phyloP scores from a whole-genome alignment of 2,329 filamentous ascomycete genomes.

The Epichloe brachyelytri region DNA sequence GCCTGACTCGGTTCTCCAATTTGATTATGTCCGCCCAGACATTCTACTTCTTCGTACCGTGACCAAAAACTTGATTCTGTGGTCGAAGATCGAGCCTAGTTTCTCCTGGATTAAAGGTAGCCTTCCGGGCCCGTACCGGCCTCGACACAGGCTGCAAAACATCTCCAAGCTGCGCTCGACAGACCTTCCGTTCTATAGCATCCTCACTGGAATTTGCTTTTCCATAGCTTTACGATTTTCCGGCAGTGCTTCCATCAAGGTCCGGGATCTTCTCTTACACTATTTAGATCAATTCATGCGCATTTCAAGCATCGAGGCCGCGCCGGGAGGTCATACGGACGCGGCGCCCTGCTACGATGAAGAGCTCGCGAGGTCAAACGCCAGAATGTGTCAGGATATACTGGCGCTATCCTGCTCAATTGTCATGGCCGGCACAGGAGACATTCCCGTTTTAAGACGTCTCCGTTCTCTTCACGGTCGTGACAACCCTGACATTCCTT shows the following conservation, averaged over 20 bases:
- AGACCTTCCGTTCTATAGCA: constrained; percentile 87
- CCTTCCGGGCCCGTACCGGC: constrained; percentile 57
- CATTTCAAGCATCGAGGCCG: constrained; percentile 47
- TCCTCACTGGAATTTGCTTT: constrained; percentile 80
- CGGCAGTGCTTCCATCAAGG: constrained; percentile 55
- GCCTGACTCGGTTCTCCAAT: constrained; percentile 78
- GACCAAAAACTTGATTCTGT: constrained; percentile 83
- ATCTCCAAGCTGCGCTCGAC: constrained; percentile 57
- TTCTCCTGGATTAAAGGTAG: constrained; percentile 64
- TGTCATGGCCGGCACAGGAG: constrained; percentile 93
- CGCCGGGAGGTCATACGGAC: constrained; percentile 16
- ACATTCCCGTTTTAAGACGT: constrained; percentile 71
- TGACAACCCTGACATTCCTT: constrained; percentile 70
- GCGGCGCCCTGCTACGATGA: constrained; percentile 55
- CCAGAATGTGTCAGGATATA: constrained; percentile 83
- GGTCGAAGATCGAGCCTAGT: constrained; percentile 66
- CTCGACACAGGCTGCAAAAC: constrained; percentile 44
- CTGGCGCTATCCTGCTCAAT: constrained; percentile 70
- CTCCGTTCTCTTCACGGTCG: constrained; percentile 80
- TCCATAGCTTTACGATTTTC: constrained; percentile 61
- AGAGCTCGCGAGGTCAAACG: constrained; percentile 68
- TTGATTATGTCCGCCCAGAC: constrained; percentile 90
- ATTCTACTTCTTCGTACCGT: constrained; percentile 82
- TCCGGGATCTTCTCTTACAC: constrained; percentile 68
- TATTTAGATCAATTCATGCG: constrained; percentile 82